A percentile compares a stretch with the other conserved stretches of the same genome.
phyloP scores from a whole-genome alignment of 2,329 filamentous ascomycete species.

The Sarocladiaceae sp. region DNA sequence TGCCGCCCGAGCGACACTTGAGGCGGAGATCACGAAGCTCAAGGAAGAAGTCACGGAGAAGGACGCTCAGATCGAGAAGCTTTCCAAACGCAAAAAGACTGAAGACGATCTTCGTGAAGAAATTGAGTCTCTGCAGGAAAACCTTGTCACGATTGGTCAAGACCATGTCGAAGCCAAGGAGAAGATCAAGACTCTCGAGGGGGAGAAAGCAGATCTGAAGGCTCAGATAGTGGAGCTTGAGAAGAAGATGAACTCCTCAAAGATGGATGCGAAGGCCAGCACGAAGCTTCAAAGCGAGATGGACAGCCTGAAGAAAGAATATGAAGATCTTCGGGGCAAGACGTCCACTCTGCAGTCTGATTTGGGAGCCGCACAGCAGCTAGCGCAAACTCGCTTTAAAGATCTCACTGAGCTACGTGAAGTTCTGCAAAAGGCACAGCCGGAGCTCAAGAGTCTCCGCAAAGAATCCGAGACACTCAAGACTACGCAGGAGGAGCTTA shows the following conservation, averaged over 20 bases:
- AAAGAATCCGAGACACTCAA: constrained; percentile 73
- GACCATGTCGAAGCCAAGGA: constrained; percentile 82
- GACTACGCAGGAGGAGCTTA: constrained; percentile 67
- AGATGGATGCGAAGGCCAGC: constrained; percentile 34
- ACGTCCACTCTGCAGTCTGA: constrained; percentile 70
- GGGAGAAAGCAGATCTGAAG: constrained; percentile 61
- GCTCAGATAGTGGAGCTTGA: constrained; percentile 60
- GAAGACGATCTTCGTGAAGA: constrained; percentile 79
- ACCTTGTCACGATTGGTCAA: constrained; percentile 70
- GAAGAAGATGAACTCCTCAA: constrained; percentile 51
- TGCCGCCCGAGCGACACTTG: constrained; percentile 30
- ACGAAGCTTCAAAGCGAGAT: constrained; percentile 57
- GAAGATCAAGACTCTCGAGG: constrained; percentile 62
- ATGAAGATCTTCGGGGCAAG: constrained; percentile 64
- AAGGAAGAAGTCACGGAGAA: constrained; percentile 55
- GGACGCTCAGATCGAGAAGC: constrained; percentile 63
- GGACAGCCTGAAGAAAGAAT: constrained; percentile 44
- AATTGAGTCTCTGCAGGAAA: constrained; percentile 75
- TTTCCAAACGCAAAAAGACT: constrained; percentile 64
- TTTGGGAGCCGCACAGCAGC: constrained; percentile 75
- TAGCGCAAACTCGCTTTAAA: constrained; percentile 82
- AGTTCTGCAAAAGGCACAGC: constrained; percentile 75
- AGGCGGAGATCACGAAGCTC: constrained; percentile 43
- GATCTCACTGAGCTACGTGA: constrained; percentile 77
- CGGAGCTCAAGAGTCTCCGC: constrained; percentile 73